These are phyloP conservation scores for Cercospora beticola DNA, from an alignment of 2,329 filamentous ascomycete genomes.

Conservation along the genomic window DNA sequence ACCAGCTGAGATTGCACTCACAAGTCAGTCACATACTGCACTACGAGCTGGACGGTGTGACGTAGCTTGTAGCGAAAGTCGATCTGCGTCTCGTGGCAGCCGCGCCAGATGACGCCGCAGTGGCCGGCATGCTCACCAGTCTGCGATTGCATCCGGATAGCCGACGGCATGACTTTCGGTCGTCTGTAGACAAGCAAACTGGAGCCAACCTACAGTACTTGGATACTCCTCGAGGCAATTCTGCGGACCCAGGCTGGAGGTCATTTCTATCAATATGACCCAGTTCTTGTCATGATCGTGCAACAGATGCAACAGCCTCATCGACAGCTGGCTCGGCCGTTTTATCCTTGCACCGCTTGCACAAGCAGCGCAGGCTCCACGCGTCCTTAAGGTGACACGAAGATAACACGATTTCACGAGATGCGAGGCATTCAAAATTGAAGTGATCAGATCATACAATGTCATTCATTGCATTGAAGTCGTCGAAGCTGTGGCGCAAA, in stretches of 20 bases:
- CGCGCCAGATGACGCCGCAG: not conserved
- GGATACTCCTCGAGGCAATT: too few species aligned
- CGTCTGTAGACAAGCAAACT: too few species aligned
- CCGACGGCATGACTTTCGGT: slow-evolving; percentile 4
- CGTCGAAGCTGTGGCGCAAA: not conserved
- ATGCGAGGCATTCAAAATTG: not conserved
- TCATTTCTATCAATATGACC: too few species aligned
- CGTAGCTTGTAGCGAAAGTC: not conserved
- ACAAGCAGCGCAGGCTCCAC: too few species aligned
- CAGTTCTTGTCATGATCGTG: too few species aligned
- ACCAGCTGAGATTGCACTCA: not conserved
- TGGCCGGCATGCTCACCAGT: not conserved
- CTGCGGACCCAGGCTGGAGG: too few species aligned
- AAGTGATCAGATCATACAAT: slow-evolving; percentile 1
- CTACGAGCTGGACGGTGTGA: not conserved
- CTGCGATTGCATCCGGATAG: not conserved
- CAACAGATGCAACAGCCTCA: too few species aligned
- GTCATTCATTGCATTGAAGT: slow-evolving; percentile 3
- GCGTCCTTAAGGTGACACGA: not conserved
- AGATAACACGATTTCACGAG: not conserved
- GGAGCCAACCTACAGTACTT: too few species aligned
- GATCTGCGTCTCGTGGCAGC: not conserved
- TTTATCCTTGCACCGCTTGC: too few species aligned
- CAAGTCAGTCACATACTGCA: not conserved
- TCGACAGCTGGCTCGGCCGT: too few species aligned